Evolutionary conservation across 768 basidiomycete genomes (phyloP).

Genomic region (Hygrophoropsis aurantiaca): DNA sequence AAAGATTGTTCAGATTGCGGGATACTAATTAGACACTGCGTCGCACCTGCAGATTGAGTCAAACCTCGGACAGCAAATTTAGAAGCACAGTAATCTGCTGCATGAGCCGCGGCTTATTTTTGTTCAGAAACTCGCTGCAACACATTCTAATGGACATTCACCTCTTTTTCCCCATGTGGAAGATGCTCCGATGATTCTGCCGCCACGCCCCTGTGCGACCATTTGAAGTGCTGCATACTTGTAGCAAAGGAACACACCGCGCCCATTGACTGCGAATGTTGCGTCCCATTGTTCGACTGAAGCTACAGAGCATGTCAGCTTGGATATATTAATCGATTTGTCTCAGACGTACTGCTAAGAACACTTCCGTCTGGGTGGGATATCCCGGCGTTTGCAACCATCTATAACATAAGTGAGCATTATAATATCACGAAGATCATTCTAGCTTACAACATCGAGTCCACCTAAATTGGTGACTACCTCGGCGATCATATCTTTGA

Average conservation of each 20-base stretch:
- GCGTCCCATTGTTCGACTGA: slow-evolving; percentile 26
- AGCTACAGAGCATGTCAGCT: slow-evolving; percentile 23
- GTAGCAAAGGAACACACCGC: slow-evolving; percentile 31
- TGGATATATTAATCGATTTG: too few species aligned
- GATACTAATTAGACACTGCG: slow-evolving; percentile 13
- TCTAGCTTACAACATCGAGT: slow-evolving; percentile 1
- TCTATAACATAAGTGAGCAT: too few species aligned
- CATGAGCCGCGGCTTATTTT: too few species aligned
- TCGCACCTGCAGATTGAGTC: slow-evolving; percentile 30
- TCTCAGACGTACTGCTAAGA: too few species aligned
- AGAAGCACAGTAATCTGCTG: slow-evolving; percentile 24
- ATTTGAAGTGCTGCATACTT: slow-evolving; percentile 15
- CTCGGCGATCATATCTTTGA: slow-evolving; percentile 16
- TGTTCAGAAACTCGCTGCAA: too few species aligned
- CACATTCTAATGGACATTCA: slow-evolving; percentile 1
- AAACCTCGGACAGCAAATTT: slow-evolving; percentile 41
- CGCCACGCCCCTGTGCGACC: slow-evolving; percentile 14
- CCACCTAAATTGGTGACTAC: slow-evolving; percentile 16
- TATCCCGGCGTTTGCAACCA: too few species aligned
- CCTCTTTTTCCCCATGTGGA: slow-evolving; percentile 15
- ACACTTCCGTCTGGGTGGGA: too few species aligned
- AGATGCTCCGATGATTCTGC: slow-evolving; percentile 5
- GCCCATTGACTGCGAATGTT: slow-evolving; percentile 25
- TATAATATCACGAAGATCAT: neutral
- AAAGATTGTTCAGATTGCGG: slow-evolving; percentile 22